phyloP scores from a whole-genome alignment of 345 rosid genomes.

The Carallia pectinifolia region DNA sequence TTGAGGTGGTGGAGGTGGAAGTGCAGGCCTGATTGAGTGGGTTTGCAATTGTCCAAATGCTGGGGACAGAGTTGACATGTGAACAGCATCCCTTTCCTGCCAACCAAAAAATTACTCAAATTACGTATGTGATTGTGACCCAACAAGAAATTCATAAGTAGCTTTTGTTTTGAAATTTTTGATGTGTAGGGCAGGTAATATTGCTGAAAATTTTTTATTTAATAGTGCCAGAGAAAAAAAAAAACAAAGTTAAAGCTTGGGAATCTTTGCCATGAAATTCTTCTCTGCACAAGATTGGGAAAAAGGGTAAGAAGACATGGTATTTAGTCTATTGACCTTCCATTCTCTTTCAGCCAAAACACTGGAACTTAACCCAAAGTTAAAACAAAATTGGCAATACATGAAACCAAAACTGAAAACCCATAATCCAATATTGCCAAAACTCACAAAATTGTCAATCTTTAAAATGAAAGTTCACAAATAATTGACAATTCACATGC shows the following conservation, averaged over 20 bases:
- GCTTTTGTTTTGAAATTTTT: no score
- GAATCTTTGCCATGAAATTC: background rate
- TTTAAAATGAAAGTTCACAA: no score
- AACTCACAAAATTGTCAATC: no score
- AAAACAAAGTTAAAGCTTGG: background rate
- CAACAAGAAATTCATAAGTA: no score
- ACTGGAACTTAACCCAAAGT: background rate
- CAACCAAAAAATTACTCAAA: slow-evolving; percentile 9
- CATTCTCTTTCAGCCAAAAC: background rate
- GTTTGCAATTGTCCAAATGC: slow-evolving; percentile 57
- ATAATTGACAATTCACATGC: no score
- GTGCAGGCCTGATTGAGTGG: slow-evolving; percentile 41
- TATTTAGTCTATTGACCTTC: background rate
- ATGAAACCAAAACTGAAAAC: no score
- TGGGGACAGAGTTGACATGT: slow-evolving; percentile 58
- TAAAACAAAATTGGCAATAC: background rate
- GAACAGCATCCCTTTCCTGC: slow-evolving; percentile 65
- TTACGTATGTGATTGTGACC: background rate
- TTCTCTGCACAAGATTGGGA: background rate
- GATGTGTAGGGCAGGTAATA: background rate
- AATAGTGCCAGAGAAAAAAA: background rate
- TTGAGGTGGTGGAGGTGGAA: slow-evolving; percentile 34
- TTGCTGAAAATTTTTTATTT: background rate
- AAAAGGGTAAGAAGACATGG: slow-evolving; percentile 4
- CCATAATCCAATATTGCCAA: no score